A percentile compares a stretch with the other conserved stretches of the same genome.
These are phyloP conservation scores for Bassia scoparia DNA, from an alignment of 148 eudicot genomes.

Conservation along the genomic window DNA sequence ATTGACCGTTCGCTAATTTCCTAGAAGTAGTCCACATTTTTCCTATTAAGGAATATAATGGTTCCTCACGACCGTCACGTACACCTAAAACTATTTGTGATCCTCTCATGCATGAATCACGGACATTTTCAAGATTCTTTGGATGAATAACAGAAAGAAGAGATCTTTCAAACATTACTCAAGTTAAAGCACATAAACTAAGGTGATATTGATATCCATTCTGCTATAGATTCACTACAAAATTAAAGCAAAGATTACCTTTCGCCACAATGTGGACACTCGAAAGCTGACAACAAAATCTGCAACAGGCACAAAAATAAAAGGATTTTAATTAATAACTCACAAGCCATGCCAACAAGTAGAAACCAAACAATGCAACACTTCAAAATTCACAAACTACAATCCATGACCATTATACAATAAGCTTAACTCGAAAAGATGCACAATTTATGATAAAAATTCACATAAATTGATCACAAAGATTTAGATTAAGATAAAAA, in stretches of 20 bases:
- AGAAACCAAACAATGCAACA: neutral
- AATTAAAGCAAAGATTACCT: constrained; percentile 42
- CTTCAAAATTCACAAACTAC: neutral
- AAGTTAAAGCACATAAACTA: neutral
- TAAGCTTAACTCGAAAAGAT: neutral
- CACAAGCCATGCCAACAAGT: neutral
- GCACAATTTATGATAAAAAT: neutral
- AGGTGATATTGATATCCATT: neutral
- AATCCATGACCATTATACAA: neutral
- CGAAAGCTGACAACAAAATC: constrained; percentile 91
- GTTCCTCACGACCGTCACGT: neutral
- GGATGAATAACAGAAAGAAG: too few species aligned
- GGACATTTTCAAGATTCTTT: neutral
- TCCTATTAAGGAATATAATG: neutral
- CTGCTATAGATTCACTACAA: neutral
- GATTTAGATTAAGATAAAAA: too few species aligned
- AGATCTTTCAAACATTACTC: neutral
- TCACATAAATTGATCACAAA: neutral
- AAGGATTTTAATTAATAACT: neutral
- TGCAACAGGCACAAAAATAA: constrained; percentile 29
- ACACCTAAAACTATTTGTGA: neutral
- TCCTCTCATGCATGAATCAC: neutral
- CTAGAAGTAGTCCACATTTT: neutral
- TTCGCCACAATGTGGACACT: constrained; percentile 94
- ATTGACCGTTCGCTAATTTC: neutral